These are phyloP conservation scores for Elsinoe arachidis DNA, from an alignment of 2,329 filamentous ascomycete genomes.

Conservation along the genomic window DNA sequence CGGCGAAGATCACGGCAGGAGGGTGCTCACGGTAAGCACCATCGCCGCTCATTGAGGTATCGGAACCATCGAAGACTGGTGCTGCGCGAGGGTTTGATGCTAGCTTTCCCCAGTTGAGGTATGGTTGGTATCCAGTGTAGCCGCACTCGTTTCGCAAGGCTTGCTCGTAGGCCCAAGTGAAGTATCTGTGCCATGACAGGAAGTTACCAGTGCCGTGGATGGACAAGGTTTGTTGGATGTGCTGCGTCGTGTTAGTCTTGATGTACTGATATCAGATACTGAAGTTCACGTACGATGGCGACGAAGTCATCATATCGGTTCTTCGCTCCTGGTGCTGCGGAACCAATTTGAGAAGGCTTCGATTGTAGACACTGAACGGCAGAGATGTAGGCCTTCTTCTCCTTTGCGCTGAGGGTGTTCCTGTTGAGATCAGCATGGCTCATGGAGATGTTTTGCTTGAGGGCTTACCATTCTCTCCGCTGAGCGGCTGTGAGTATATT, in stretches of 20 bases:
- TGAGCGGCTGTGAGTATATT: slow-evolving; percentile 18
- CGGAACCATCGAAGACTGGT: slow-evolving; percentile 49
- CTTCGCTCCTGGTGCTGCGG: slow-evolving; percentile 20
- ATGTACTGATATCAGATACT: not conserved
- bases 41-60: slow-evolving; percentile 32
- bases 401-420: slow-evolving; percentile 18
- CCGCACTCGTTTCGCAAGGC: slow-evolving; percentile 35
- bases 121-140: slow-evolving; percentile 37
- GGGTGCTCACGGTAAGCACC: slow-evolving; percentile 31
- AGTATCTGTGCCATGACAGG: slow-evolving; percentile 34
- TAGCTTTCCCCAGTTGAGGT: slow-evolving; percentile 46
- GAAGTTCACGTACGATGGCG: slow-evolving; percentile 14
- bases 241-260: slow-evolving; percentile 5
- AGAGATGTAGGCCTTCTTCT: slow-evolving; percentile 25
- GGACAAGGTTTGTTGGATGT: slow-evolving; percentile 21
- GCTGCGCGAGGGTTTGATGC: slow-evolving; percentile 37
- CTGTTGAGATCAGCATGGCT: not conserved
- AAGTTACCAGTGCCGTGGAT: slow-evolving; percentile 22
- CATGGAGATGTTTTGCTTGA: not conserved
- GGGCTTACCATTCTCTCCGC: slow-evolving; percentile 5
- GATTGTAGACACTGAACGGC: slow-evolving; percentile 25
- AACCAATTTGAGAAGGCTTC: slow-evolving; percentile 19
- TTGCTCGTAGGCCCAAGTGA: slow-evolving; percentile 35
- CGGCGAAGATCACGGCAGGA: slow-evolving; percentile 24
- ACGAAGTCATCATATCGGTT: slow-evolving; percentile 26